Evolutionary conservation across 805 yeast species (phyloP).

Genomic region (Alloascoidea hylecoeti): DNA sequence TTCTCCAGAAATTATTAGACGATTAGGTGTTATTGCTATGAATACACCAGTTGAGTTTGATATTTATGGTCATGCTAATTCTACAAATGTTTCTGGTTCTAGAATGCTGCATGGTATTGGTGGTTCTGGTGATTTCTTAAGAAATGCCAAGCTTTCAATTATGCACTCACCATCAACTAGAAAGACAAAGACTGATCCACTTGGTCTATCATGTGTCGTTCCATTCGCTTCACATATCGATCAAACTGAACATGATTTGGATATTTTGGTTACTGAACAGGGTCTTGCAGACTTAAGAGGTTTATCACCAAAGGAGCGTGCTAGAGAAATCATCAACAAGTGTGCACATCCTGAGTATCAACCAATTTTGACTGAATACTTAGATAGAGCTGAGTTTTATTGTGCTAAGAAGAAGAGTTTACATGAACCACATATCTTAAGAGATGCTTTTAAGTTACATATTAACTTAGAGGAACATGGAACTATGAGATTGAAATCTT

Average conservation of each 20-base stretch:
- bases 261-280: constrained; percentile 84
- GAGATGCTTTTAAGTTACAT: constrained; percentile 92
- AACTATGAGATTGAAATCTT: constrained; percentile 83
- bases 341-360: constrained; percentile 93
- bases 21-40: constrained; percentile 98
- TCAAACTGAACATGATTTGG: constrained; percentile 97
- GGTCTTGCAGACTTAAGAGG: constrained; percentile 98
- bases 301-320: constrained; percentile 87
- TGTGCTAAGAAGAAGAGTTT: constrained; percentile 61
- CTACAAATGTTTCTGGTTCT: constrained; percentile 93
- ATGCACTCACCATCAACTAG: constrained; percentile 98
- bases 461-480: constrained; percentile 83
- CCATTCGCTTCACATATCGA: constrained; percentile 94
- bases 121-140: constrained; percentile 92
- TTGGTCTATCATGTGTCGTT: constrained; percentile 91
- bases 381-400: constrained; percentile 67
- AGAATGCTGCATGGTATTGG: constrained; percentile 97
- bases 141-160: constrained; percentile 91
- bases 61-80: constrained; percentile 95
- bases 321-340: constrained; percentile 70
- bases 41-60: constrained; percentile 98
- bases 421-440: constrained; percentile 90
- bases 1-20: constrained; percentile 91
- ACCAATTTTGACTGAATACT: constrained; percentile 75
- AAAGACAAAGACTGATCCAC: constrained; percentile 83